These are phyloP conservation scores for Tylopilus sp. DNA, from an alignment of 1,284 basidiomycete genomes.

Conservation along the genomic window DNA sequence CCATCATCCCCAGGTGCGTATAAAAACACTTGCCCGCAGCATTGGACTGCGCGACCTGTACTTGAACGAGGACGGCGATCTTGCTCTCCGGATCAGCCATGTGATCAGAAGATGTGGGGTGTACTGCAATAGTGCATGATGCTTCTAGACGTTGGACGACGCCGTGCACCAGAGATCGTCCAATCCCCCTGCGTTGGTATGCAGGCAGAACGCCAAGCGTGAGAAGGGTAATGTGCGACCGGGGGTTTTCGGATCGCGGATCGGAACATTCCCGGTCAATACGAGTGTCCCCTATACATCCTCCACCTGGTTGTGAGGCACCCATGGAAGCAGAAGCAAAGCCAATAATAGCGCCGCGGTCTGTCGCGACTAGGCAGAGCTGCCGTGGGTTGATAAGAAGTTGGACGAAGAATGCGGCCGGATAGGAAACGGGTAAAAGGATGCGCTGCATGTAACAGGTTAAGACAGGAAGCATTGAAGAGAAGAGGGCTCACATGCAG, in stretches of 20 bases:
- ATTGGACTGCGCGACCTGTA: slow-evolving; percentile 30
- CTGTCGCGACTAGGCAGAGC: slow-evolving; percentile 50
- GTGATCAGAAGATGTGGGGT: not conserved
- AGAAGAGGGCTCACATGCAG: slow-evolving; percentile 44
- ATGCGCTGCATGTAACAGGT: slow-evolving; percentile 30
- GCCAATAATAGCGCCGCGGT: slow-evolving; percentile 39
- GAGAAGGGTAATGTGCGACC: slow-evolving; percentile 46
- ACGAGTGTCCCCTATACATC: not conserved
- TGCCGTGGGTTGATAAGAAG: slow-evolving; percentile 48
- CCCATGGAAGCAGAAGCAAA: slow-evolving; percentile 51
- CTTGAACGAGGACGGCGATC: slow-evolving; percentile 23
- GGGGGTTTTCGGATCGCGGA: slow-evolving; percentile 27
- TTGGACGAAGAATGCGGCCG: slow-evolving; percentile 53
- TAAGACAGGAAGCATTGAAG: slow-evolving; percentile 1
- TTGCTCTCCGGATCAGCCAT: slow-evolving; percentile 3
- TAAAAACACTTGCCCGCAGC: slow-evolving; percentile 28
- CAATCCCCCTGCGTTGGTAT: slow-evolving; percentile 49
- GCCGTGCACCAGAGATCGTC: slow-evolving; percentile 46
- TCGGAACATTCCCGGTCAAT: slow-evolving; percentile 7
- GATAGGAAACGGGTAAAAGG: slow-evolving; percentile 49
- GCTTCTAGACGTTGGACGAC: slow-evolving; percentile 32
- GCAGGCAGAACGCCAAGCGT: slow-evolving; percentile 56
- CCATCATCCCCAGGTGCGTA: slow-evolving; percentile 30
- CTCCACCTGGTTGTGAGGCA: slow-evolving; percentile 14
- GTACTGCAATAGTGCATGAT: not conserved